Evolutionary conservation across 129 eudicot genomes (phyloP), one percentile per base, ranked within the genome.

Genomic region (Flaveria trinervia): DNA sequence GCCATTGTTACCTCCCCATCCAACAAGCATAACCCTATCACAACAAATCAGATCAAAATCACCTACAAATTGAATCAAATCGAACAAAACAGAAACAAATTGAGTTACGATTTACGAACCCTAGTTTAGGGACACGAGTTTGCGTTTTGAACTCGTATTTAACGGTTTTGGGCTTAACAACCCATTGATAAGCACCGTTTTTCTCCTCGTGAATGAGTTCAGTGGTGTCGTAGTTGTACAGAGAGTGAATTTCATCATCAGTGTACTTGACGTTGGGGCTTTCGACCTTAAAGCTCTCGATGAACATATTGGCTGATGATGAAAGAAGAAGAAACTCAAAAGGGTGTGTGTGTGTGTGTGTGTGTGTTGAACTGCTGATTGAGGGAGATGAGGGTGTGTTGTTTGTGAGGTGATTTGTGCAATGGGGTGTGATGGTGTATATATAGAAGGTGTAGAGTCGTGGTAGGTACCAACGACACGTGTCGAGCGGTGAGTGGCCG

Each of bases 1-100:
- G 26, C 99, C 99, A 82, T 95, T 95, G 92, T 95, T 95, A 43
- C 99, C 99, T 81, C 99, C 99, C 99, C 99, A 95, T 57, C 99
- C 99, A 75, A 95, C 99, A 77, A 95, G 97, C 97, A 95, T 84
- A 81, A 95, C 99, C 83, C 99, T 91, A 65, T 41, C 30, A 64
- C 14, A 41, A 14, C 23, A 6, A 8, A 82, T 50, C 20, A 45
- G 8, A 73, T 59, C 15, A 77, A 75, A 30, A 30, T 33, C 39
- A 33, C 6, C 39, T 33, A 33, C 39, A 33, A 5, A 33, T 33
- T 33, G 39, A 33, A 33, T 33, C 39, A 33, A 0, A 33, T 33
- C 3, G 39, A 33, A 33, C 7, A 33, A 33, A 33, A 33, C 7
- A 0, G 1, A 33, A 33, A 2, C 6, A 33, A 4, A 33, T 33